Evolutionary conservation across 2,329 filamentous ascomycete genomes (phyloP), one percentile per base, ranked within the genome.

Genomic region (Pleoardoris graminearum): DNA sequence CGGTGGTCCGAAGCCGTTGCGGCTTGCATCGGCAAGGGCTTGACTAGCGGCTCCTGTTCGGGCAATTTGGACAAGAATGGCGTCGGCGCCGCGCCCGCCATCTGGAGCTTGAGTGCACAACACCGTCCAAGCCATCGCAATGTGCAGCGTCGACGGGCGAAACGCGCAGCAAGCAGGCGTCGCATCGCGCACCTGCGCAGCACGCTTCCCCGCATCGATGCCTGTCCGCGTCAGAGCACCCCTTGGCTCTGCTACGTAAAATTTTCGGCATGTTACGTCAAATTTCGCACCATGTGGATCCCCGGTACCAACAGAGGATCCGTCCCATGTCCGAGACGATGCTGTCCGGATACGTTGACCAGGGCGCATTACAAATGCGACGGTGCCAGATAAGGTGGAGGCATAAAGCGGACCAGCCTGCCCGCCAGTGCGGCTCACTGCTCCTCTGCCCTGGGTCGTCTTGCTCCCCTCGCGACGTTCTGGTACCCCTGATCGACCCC

Each of bases 191-290:
- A 32, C 10, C 4, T 11, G n/a, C n/a, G n/a, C 43, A 21, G 30
- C 22, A 4, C 7, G 35, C 30, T 46, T 46, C 43, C 21, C 43
- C 43, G 43, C 43, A 36, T 46, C 12, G 19, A 23, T 21, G 19
- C 14, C 19, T 11, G 22, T 36, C 17, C 19, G 29, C 29, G 48
- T 30, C 48, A n/a, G 12, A 30, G 33, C 39, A 32, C 16, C 37
- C n/a, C 22, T 32, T 48, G 51, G 49, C 45, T 51, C 51, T 44
- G 8, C 27, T 48, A 60, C 55, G 60, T 62, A 63, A 68, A 68
- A 67, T 60, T 66, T 67, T 61, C 56, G 44, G 54, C 42, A 16
- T 54, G 60, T 67, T 68, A 66, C 62, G 65, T 67, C 60, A 67
- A 66, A 51, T 47, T 47, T 51, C 48, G 47, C 58, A 51, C 67